phyloP scores from a whole-genome alignment of 306 rosid species.

The Citrullus amarus region DNA sequence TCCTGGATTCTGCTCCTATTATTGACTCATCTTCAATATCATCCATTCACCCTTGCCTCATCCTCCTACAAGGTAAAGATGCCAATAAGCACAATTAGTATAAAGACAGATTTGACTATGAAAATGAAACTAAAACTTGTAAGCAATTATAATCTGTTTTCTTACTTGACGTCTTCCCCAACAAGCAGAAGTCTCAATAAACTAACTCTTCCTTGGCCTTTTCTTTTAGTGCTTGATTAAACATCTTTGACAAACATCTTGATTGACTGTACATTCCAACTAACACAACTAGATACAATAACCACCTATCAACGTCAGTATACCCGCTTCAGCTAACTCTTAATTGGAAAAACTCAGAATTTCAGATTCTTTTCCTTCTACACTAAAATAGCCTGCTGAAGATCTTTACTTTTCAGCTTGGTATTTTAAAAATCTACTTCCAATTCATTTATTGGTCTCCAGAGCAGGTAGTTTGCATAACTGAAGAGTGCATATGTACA shows the following conservation, averaged over 20 bases:
- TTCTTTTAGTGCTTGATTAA: conserved; percentile 43
- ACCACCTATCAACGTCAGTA: background rate
- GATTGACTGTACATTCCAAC: conserved; percentile 10
- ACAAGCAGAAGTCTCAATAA: background rate
- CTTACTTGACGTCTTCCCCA: background rate
- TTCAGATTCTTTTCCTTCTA: conserved; percentile 48
- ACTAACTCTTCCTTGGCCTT: conserved; percentile 45
- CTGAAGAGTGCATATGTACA: background rate
- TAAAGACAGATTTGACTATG: background rate
- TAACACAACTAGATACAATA: background rate
- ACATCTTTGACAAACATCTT: conserved; percentile 79
- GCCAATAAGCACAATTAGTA: background rate
- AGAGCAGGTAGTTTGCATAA: background rate
- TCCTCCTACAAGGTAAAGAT: background rate
- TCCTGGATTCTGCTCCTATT: conserved; percentile 6
- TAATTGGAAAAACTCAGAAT: too few species aligned
- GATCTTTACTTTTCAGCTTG: conserved; percentile 42
- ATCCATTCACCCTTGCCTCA: background rate
- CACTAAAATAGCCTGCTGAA: conserved; percentile 68
- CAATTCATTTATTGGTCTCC: conserved; percentile 54
- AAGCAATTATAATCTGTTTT: background rate
- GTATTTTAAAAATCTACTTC: conserved; percentile 72
- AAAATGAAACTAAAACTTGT: background rate
- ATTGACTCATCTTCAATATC: background rate
- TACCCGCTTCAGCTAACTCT: background rate